Evolutionary conservation across 1,284 basidiomycete genomes (phyloP), one percentile per base, ranked within the genome.

Genomic region (Sporisorium scitamineum): DNA sequence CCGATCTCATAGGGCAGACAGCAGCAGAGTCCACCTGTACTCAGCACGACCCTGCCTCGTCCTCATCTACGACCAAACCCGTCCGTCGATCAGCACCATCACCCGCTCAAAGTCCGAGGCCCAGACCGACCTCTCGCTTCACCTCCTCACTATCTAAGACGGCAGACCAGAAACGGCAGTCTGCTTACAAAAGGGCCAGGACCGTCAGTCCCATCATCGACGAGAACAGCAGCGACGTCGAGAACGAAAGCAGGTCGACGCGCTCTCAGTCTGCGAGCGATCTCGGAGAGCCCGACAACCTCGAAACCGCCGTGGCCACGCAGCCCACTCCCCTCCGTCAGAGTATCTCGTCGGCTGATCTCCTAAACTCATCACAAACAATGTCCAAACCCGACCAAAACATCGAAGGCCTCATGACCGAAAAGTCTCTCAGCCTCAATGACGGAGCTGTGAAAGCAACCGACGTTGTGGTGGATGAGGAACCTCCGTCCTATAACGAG

Each of bases 131-230:
- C 37, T 32, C 66, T 27, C 60, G 61, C 7, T 74, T 70, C 39
- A 18, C 58, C 2, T 27, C 62, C 5, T 22, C 54, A 8, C 57
- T 63, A 22, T 31, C 65, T 5, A 29, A 53, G 2, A 24, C 59
- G 20, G 32, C 60, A 29, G 47, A 69, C 14, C 58, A 10, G 7
- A 59, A 54, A 41, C 59, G 55, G 16, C 22, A 53, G 7, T 45
- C 59, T 14, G 57, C 67, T 16, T 76, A 65, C 69, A 76, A 76
- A 48, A 29, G 73, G 34, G 73, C 73, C 37, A 58, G 73, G 8
- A 76, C 73, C 24, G 69, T 68, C 47, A 71, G 68, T 32, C 73
- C 73, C 31, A 61, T 76, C 64, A 76, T 76, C 56, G 73, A 76
- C 73, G 73, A 76, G 44, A 71, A 71, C 58, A 71, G 68, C 55